Base-by-base conservation (phyloP, 2,329 filamentous ascomycete genomes). In the Botryotinia convoluta region DNA sequence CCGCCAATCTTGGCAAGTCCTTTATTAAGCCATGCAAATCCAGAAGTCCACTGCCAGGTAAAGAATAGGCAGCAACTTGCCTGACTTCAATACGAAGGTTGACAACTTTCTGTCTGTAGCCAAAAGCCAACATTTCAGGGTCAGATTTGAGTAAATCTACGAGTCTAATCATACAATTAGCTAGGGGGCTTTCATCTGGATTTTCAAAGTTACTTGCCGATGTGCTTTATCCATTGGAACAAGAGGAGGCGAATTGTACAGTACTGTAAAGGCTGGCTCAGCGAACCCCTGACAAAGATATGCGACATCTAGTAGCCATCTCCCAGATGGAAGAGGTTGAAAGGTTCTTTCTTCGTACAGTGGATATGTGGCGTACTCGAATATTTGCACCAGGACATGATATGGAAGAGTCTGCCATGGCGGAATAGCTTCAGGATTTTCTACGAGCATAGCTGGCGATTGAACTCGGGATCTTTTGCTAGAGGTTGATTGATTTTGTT, bases 231-330 rank as follows among this genome's bases (percentile, higher is more conserved):
- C 81, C 51, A 85, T 82, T 1, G 86, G 85, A 74, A 87, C 85
- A 62, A 96, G 83, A 1, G 90, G 90, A 14, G 93, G 93, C 8
- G 85, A 88, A 64, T 87, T 85, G 80, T 96, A 96, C 8, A 97
- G 84, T 1, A 89, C 91, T 8, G 90, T 90, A 69, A 96, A 82
- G 2, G 92, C 92, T 8, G 93, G 91, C 77, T 94, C 93, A 0
- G 88, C 83, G 73, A 95, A 93, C 3, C 85, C 81, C 69, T 85
- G 87, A 77, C 91, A 95, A 26, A 89, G 83, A 2, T 86, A 85
- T 51, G 92, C 89, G 62, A 88, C 83, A n/a, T 85, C 84, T 16
- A 92, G 82, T 10, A 97, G 87, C 91, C 91, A 94, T 77, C 85
- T 77, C 26, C 86, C 84, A 20, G 84, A 85, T 1, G 80, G 64